Evolutionary conservation across 371 early-diverging fungal genomes (phyloP).

Genomic region (Apophysomyces trapeziformis): DNA sequence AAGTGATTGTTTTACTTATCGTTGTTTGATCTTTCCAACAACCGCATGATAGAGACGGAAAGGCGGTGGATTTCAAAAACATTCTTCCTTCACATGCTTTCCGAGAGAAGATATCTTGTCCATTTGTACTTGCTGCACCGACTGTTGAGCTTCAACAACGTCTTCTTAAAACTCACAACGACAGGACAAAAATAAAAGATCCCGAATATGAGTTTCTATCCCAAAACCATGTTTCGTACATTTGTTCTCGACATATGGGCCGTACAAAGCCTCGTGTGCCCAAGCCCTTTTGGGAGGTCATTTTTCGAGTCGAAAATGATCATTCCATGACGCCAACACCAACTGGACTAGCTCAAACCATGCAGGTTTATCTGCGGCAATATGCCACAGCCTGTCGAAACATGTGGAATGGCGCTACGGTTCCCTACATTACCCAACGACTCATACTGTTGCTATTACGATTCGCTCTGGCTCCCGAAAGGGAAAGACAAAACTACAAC

Average conservation of each 20-base stretch:
- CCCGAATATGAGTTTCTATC: not conserved
- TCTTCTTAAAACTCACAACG: not conserved
- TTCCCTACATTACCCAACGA: slow-evolving; percentile 2
- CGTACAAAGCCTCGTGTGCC: not conserved
- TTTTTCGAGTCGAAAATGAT: not conserved
- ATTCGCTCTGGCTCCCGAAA: too few relatives aligned
- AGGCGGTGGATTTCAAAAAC: not conserved
- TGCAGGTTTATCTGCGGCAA: slow-evolving; percentile 4
- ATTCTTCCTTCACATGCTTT: not conserved
- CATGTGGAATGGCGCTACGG: slow-evolving; percentile 2
- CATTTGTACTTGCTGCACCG: not conserved
- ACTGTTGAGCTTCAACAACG: slow-evolving; percentile 4
- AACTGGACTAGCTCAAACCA: not conserved
- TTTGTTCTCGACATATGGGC: slow-evolving; percentile 1
- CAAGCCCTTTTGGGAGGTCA: not conserved
- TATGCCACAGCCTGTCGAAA: not conserved
- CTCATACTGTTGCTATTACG: slow-evolving; percentile 1
- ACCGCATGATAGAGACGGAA: not conserved
- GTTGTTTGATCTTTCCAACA: not conserved
- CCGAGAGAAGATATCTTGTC: not conserved
- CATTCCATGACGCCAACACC: not conserved
- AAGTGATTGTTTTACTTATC: not conserved
- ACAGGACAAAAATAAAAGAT: not conserved
- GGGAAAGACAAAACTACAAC: not conserved
- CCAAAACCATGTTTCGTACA: not conserved